Evolutionary conservation across 2,329 filamentous ascomycete species (phyloP), one percentile per base, ranked within the genome.

Genomic region (Monosporascus ibericus): DNA sequence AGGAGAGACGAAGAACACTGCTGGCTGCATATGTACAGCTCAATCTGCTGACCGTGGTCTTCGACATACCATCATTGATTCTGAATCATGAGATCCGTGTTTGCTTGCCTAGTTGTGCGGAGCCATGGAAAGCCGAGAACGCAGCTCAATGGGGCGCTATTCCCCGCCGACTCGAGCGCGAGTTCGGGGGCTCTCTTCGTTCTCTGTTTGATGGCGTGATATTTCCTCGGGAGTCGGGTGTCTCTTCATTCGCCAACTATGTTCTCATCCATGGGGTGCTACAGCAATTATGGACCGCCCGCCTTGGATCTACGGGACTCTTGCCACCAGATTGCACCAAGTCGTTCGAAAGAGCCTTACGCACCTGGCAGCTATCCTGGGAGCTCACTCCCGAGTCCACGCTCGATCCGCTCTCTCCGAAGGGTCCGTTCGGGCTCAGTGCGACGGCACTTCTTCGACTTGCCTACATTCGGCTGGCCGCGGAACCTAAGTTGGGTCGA

Each of bases 1-100:
- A 72, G 78, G 51, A 82, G 36, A 53, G 49, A 40, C 78, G 20
- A 79, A 82, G 60, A 70, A 80, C 50, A 76, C 80, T 54, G 75
- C 81, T 53, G 77, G 81, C 63, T 75, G 78, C 64, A 75, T 67
- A 62, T 44, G 54, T 58, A n/a, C 51, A 83, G 58, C 79, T 80
- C 54, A 82, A 83, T 59, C 70, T 84, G 2, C 81, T 84, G 55
- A 80, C 76, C 36, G 80, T 84, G 50, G 81, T 81, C 59, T 84
- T 82, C 68, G 80, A 83, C 62, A 79, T 82, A 15, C 79, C 80
- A 27, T 80, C 81, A 0, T 68, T 81, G 44, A 75, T 84, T 25
- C 61, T 81, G 49, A 82, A 79, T 59, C 72, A 72, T 34, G 78
- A 84, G 63, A 63, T 83, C 48, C 75, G 74, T 49, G 63, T 82